A percentile compares a stretch with the other conserved stretches of the same genome.
Evolutionary conservation across 805 yeast species (phyloP).

Genomic region (Spathaspora passalidarum): DNA sequence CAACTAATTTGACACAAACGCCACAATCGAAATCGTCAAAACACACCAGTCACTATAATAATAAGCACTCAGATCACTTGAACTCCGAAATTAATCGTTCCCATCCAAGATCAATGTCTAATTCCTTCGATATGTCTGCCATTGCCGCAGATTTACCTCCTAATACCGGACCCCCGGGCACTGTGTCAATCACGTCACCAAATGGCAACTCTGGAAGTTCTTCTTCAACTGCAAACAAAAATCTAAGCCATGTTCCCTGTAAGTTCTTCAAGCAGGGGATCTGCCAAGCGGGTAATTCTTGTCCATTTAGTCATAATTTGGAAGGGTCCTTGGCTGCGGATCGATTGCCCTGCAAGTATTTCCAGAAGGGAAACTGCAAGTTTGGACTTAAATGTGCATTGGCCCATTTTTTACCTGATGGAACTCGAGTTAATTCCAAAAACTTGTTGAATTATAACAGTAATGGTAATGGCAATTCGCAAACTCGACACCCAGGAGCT

Average conservation of each 20-base stretch:
- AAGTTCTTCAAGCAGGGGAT: slow-evolving; percentile 89
- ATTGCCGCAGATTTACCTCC: slow-evolving; percentile 27
- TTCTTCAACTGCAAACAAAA: slow-evolving; percentile 28
- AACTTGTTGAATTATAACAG: slow-evolving; percentile 7
- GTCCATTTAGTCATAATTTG: slow-evolving; percentile 85
- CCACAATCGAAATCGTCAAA: not conserved
- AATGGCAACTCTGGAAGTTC: slow-evolving; percentile 10
- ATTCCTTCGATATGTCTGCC: slow-evolving; percentile 13
- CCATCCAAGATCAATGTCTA: slow-evolving; percentile 4
- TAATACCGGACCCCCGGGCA: slow-evolving; percentile 35
- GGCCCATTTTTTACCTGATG: slow-evolving; percentile 88
- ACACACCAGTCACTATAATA: not conserved
- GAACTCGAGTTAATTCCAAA: slow-evolving; percentile 67
- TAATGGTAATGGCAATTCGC: slow-evolving; percentile 7
- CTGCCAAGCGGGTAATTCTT: slow-evolving; percentile 90
- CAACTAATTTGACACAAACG: not conserved
- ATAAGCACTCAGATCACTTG: not conserved
- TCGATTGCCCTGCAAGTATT: slow-evolving; percentile 80
- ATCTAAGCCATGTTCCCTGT: slow-evolving; percentile 93
- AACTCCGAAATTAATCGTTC: not conserved
- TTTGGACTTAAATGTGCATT: slow-evolving; percentile 93
- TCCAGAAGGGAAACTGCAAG: slow-evolving; percentile 94
- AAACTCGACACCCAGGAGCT: not conserved
- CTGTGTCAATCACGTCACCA: slow-evolving; percentile 13
- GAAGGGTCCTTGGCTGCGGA: slow-evolving; percentile 53